A percentile compares a stretch with the other conserved stretches of the same genome.
Conservation (phyloP, 805 yeast species). For the Nakazawaea molendinolei region DNA sequence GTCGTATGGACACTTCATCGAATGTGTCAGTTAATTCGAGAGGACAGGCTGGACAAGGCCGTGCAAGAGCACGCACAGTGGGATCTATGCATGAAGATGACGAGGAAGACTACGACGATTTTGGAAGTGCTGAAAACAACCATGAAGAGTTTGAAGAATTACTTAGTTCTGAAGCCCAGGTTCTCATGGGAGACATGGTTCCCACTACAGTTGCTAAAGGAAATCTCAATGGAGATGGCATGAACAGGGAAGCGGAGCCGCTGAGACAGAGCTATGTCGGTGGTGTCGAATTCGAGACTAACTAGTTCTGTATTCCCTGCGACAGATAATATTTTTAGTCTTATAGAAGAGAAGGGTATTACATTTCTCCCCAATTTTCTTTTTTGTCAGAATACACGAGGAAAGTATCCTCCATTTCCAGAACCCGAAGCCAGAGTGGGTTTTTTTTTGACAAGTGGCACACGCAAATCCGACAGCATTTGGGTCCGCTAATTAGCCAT, state of each 20-base stretch:
- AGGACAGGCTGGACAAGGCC: constrained; percentile 18
- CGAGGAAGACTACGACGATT: constrained; percentile 19
- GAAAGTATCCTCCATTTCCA: too few species aligned
- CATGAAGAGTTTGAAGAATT: constrained; percentile 9
- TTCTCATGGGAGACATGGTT: constrained; percentile 5
- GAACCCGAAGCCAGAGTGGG: too few species aligned
- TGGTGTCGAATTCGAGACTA: constrained; percentile 1
- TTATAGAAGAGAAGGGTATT: too few species aligned
- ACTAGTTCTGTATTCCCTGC: too few species aligned
- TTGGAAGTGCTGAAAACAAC: constrained; percentile 16
- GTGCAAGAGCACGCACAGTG: constrained; percentile 20
- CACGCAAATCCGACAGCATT: too few species aligned
- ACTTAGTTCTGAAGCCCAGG: constrained; percentile 7
- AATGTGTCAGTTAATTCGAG: constrained; percentile 16
- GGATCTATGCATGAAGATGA: constrained; percentile 13
- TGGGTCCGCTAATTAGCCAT: too few species aligned
- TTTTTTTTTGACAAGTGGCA: too few species aligned
- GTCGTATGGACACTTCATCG: constrained; percentile 61
- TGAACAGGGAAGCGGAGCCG: too few species aligned
- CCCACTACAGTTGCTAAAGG: constrained; percentile 1
- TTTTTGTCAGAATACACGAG: too few species aligned
- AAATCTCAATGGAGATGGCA: neutral
- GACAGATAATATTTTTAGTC: too few species aligned
- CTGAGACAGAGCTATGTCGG: too few species aligned
- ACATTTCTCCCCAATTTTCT: too few species aligned